Conservation (phyloP, 192 early-diverging fungal species). For the Entophlyctis luteolus region DNA sequence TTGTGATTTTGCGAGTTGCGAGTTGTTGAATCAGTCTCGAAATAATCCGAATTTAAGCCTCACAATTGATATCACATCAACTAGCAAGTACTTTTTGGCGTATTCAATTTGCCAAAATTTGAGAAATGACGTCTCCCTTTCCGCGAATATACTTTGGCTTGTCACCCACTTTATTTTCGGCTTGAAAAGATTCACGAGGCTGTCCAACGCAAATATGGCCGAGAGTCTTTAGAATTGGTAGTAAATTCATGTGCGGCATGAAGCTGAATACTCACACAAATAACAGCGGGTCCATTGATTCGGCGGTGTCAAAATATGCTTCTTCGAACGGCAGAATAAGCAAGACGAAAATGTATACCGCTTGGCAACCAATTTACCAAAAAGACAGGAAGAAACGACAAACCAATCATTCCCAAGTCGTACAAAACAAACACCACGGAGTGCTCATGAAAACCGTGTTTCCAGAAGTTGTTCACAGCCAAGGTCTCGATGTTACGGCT, state of each 20-base stretch:
- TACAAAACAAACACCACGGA: not conserved
- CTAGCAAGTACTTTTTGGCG: not conserved
- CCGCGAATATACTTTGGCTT: not conserved
- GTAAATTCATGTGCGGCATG: not conserved
- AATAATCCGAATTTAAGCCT: not conserved
- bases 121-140: not conserved
- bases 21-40: not conserved
- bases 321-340: not conserved
- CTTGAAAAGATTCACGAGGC: not conserved
- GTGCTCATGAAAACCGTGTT: not conserved
- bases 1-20: not conserved
- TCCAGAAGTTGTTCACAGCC: not conserved
- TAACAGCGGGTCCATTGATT: not conserved
- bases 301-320: not conserved
- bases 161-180: not conserved
- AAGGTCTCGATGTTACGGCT: not conserved
- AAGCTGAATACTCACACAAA: not conserved
- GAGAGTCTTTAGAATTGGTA: not conserved
- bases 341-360: not conserved
- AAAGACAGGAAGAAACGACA: not conserved
- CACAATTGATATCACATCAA: slow-evolving; percentile 9
- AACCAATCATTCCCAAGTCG: not conserved
- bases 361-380: not conserved
- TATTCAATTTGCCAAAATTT: slow-evolving; percentile 1
- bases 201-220: not conserved